These are phyloP conservation scores for Dendrothele bispora DNA, from an alignment of 768 basidiomycete species.

Conservation along the genomic window DNA sequence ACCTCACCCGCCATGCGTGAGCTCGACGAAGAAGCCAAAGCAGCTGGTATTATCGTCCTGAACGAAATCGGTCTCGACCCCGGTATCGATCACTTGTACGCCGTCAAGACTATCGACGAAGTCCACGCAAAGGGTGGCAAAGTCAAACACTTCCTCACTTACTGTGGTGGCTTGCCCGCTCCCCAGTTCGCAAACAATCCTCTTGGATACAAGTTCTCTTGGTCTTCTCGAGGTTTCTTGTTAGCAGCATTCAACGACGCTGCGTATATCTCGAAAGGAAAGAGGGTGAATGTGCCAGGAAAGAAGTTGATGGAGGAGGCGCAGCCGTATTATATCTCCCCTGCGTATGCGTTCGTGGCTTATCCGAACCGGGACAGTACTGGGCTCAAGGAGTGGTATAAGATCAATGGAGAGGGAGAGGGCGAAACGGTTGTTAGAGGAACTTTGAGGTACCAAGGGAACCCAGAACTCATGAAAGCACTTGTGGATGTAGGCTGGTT, in stretches of 20 bases:
- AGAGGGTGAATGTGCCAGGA: conserved; percentile 69
- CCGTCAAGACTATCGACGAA: conserved; percentile 90
- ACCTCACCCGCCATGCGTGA: conserved; percentile 90
- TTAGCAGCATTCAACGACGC: conserved; percentile 91
- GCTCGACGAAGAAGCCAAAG: conserved; percentile 75
- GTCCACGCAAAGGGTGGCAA: conserved; percentile 94
- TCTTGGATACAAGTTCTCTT: conserved; percentile 98
- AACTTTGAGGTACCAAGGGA: conserved; percentile 92
- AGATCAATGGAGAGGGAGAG: conserved; percentile 91
- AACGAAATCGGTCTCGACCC: conserved; percentile 99
- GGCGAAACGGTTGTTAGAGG: conserved; percentile 91
- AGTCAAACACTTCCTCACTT: conserved; percentile 91
- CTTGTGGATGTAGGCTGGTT: conserved; percentile 89
- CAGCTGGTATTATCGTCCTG: conserved; percentile 90
- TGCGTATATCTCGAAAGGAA: conserved; percentile 67
- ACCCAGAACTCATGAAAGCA: conserved; percentile 90
- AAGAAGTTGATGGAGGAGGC: conserved; percentile 87
- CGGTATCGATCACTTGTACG: conserved; percentile 92
- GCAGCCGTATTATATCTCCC: conserved; percentile 91
- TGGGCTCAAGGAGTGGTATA: conserved; percentile 88
- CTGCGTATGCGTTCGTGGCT: conserved; percentile 94
- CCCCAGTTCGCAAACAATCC: conserved; percentile 91
- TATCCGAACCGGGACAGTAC: conserved; percentile 96
- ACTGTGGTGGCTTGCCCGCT: conserved; percentile 95
- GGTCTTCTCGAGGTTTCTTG: conserved; percentile 95